Percentiles rank a stretch among this genome's conserved stretches.
Conservation (phyloP, 2,329 filamentous ascomycete species). For the Sordariomycetes sp. region DNA sequence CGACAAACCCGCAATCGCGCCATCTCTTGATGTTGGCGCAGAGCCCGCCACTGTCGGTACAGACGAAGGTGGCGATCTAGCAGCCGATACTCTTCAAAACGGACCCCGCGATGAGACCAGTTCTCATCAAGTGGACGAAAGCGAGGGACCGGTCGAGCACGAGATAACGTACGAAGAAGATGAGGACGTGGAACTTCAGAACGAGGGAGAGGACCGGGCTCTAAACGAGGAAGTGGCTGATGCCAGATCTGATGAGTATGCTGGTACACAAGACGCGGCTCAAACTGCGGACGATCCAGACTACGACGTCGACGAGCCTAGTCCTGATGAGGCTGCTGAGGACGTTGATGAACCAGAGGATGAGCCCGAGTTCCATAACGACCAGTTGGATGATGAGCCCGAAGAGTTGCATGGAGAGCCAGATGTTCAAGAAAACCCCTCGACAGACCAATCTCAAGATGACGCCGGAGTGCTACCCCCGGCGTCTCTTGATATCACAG, state of each 20-base stretch:
- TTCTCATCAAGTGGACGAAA: neutral
- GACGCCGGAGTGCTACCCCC: slow-evolving; percentile 5
- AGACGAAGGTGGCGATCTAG: neutral
- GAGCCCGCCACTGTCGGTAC: slow-evolving; percentile 14
- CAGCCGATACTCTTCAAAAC: neutral
- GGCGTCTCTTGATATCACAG: slow-evolving; percentile 20
- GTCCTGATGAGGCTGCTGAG: neutral
- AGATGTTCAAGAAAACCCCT: slow-evolving; percentile 3
- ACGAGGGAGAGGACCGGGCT: neutral
- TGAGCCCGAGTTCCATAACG: slow-evolving; percentile 1
- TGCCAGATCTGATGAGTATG: neutral
- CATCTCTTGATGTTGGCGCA: slow-evolving; percentile 6
- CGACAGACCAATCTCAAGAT: slow-evolving; percentile 9
- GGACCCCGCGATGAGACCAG: neutral
- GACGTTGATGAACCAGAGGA: slow-evolving; percentile 1
- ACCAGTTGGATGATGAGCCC: slow-evolving; percentile 5
- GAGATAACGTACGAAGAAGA: slow-evolving; percentile 10
- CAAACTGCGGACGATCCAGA: neutral
- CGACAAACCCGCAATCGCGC: slow-evolving; percentile 6
- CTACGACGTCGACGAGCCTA: neutral
- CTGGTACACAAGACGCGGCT: neutral
- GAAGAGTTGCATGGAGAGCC: slow-evolving; percentile 7
- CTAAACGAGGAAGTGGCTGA: slow-evolving; percentile 6
- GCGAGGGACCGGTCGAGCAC: slow-evolving; percentile 6
- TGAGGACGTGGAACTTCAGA: neutral